Evolutionary conservation across 164 flowering plant species (phyloP), one percentile per base, ranked within the genome.

Genomic region (Malania oleifera): DNA sequence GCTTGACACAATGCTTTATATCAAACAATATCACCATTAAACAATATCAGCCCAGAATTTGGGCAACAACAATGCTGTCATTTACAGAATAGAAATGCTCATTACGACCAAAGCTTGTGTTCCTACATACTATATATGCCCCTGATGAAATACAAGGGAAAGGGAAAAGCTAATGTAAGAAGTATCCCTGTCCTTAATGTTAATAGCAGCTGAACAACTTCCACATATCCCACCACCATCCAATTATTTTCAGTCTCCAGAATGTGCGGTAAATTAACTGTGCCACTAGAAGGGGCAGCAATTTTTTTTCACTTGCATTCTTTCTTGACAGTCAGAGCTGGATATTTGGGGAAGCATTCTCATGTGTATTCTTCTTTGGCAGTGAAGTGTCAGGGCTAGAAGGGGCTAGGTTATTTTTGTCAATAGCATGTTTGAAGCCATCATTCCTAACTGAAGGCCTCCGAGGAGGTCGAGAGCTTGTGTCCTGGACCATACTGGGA

Each of bases 301-400:
- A 11, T 2, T 40, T 12, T 11, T 11, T 11, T 40, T 14, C 14
- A 12, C 13, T 12, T 40, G 5, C 7, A 15, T 34, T 14, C 7
- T 13, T 59, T 44, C 44, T n/a, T 17, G 18, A 52, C 20, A n/a
- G 58, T 73, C 56, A 80, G 35, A 35, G 45, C 67, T 73, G 82
- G 68, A 85, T 81, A 67, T 84, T 87, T 40, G 95, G 91, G 34
- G 91, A 80, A 56, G 81, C 67, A 76, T 84, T 84, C 65, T 84
- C 86, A 51, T 59, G 71, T 20, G 62, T 61, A 26, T 45, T 74
- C 67, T 62, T 83, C 60, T 64, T 71, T 1, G 61, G 61, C 15
- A 61, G 52, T 31, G 63, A 44, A 52, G 68, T 60, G n/a, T 66
- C 43, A 40, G 75, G 71, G 25, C 31, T 34, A 34, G 61, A 47